Percentiles rank a stretch among this genome's conserved stretches.
These are phyloP conservation scores for Microascus cirrosus DNA, from an alignment of 2,329 filamentous ascomycete species.

Conservation along the genomic window DNA sequence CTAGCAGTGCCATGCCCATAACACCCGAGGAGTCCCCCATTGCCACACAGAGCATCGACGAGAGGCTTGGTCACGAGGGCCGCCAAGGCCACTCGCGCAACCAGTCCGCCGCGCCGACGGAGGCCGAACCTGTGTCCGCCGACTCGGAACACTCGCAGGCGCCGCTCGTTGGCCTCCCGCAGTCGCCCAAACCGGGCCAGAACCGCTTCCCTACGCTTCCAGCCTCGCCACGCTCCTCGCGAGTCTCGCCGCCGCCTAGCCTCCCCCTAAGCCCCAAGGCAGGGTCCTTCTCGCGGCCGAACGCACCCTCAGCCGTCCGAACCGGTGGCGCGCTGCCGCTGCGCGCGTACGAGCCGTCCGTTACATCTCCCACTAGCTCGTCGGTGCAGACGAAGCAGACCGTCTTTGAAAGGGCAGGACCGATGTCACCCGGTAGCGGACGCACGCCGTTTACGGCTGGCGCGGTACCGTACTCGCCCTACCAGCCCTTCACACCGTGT, in stretches of 20 bases:
- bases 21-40: constrained; percentile 35
- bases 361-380: constrained; percentile 36
- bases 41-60: constrained; percentile 32
- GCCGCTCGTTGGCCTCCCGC: constrained; percentile 35
- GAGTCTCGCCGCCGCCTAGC: constrained; percentile 20
- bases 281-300: constrained; percentile 35
- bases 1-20: constrained; percentile 12
- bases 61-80: constrained; percentile 31
- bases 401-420: constrained; percentile 43
- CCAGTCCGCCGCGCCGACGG: constrained; percentile 24
- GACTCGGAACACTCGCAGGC: constrained; percentile 37
- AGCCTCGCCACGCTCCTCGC: constrained; percentile 5
- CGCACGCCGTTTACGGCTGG: constrained; percentile 50
- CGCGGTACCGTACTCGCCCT: constrained; percentile 62
- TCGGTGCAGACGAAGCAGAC: constrained; percentile 49
- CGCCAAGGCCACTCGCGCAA: constrained; percentile 21
- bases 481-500: constrained; percentile 67
- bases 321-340: constrained; percentile 47
- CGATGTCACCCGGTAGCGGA: constrained; percentile 43
- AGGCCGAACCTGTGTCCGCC: constrained; percentile 28
- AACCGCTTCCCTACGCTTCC: constrained; percentile 19
- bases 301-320: constrained; percentile 42
- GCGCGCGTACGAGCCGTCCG: constrained; percentile 48
- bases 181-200: constrained; percentile 18
- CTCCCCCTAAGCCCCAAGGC: constrained; percentile 39